phyloP scores from a whole-genome alignment of 225 moss, liverwort and hornwort species.

The Pseudoscleropodium purum region DNA sequence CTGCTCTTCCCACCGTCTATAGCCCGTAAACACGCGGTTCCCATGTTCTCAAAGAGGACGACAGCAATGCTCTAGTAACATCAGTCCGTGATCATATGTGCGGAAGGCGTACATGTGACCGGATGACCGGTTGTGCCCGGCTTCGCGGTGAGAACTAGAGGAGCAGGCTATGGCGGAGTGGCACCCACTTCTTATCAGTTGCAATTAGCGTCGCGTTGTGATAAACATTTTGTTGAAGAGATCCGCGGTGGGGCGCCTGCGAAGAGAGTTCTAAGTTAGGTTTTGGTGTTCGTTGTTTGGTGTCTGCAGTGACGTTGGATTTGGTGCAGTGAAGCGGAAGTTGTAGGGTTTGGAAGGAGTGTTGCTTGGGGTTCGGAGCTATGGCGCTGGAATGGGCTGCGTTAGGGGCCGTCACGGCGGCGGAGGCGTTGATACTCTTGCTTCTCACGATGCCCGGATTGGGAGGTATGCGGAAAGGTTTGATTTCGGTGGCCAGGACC shows the following conservation, averaged over 20 bases:
- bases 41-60: not conserved
- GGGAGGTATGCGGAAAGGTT: slow-evolving; percentile 39
- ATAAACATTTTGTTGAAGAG: not conserved
- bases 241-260: not conserved
- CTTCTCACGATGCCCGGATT: slow-evolving; percentile 51
- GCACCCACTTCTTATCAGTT: not conserved
- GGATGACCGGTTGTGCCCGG: not conserved
- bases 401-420: slow-evolving; percentile 31
- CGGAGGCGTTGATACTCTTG: slow-evolving; percentile 34
- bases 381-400: slow-evolving; percentile 69
- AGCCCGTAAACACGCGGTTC: not conserved
- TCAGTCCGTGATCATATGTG: not conserved
- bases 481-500: slow-evolving; percentile 39
- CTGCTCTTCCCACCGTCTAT: not conserved
- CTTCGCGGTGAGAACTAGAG: not conserved
- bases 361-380: not conserved
- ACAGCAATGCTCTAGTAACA: not conserved
- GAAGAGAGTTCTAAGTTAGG: not conserved
- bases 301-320: not conserved
- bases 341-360: not conserved
- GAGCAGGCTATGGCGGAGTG: not conserved
- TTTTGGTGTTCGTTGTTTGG: not conserved
- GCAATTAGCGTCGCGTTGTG: not conserved
- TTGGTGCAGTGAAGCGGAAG: not conserved
- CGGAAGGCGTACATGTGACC: not conserved